These are phyloP conservation scores for Pseudocercospora cruenta DNA, from an alignment of 2,329 filamentous ascomycete species.

Conservation along the genomic window DNA sequence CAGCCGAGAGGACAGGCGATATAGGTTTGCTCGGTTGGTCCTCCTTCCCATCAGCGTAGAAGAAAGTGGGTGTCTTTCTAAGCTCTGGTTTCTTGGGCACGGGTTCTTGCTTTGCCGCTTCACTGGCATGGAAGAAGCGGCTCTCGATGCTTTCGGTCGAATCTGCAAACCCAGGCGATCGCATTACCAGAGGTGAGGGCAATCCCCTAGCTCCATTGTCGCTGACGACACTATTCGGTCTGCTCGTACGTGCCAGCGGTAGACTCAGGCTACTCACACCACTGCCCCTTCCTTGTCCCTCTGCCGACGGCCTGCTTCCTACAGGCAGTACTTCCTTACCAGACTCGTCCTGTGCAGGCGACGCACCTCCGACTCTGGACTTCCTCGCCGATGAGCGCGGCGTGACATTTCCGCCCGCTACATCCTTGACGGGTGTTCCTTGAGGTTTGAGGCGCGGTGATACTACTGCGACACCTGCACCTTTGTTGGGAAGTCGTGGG, in stretches of 20 bases:
- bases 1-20: conserved; percentile 43
- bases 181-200: conserved; percentile 37
- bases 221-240: conserved; percentile 45
- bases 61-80: conserved; percentile 54
- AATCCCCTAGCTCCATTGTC: conserved; percentile 34
- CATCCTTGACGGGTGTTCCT: conserved; percentile 55
- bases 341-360: conserved; percentile 42
- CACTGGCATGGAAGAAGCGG: conserved; percentile 92
- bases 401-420: conserved; percentile 67
- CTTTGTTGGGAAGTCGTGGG: conserved; percentile 37
- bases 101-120: conserved; percentile 54
- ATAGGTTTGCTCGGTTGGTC: conserved; percentile 41
- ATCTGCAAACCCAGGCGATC: conserved; percentile 37
- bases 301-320: conserved; percentile 14
- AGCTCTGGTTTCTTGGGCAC: conserved; percentile 40
- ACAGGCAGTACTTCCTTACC: conserved; percentile 20
- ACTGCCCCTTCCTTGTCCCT: conserved; percentile 23
- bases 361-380: conserved; percentile 71
- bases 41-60: conserved; percentile 56
- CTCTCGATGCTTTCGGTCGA: conserved; percentile 44
- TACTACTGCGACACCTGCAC: conserved; percentile 41
- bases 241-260: conserved; percentile 23
- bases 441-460: conserved; percentile 30
- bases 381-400: conserved; percentile 76
- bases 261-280: conserved; percentile 25